Conservation (phyloP, 306 rosid species). For the Rosa chinensis region DNA sequence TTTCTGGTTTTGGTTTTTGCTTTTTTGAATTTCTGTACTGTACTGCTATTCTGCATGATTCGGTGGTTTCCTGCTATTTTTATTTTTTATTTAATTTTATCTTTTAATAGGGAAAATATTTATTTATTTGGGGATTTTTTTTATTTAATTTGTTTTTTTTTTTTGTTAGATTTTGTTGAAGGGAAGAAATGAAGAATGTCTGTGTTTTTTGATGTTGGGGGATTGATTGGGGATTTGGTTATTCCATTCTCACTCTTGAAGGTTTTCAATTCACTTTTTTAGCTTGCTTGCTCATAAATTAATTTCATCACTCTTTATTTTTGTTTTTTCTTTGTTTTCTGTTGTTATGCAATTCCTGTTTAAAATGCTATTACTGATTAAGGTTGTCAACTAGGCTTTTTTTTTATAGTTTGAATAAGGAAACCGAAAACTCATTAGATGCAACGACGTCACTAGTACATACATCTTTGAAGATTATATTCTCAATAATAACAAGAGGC, state of each 20-base stretch:
- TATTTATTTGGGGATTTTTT: no score
- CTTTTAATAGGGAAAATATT: no score
- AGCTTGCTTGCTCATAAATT: conserved; percentile 37
- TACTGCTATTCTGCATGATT: conserved; percentile 8
- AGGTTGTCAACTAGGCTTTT: background rate
- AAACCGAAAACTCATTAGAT: no score
- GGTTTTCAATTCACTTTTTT: conserved; percentile 41
- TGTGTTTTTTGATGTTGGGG: background rate
- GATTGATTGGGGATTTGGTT: conserved; percentile 12
- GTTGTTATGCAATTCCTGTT: background rate
- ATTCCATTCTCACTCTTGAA: conserved; percentile 78
- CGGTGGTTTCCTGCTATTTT: background rate
- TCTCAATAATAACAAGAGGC: no score
- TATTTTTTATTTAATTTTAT: background rate
- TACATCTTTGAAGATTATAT: no score
- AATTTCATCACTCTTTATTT: conserved; percentile 26
- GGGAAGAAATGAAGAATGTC: background rate
- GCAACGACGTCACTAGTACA: no score
- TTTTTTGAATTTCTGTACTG: conserved; percentile 7
- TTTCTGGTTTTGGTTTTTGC: conserved; percentile 15
- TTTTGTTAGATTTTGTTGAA: background rate
- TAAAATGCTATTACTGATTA: background rate
- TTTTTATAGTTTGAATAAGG: no score
- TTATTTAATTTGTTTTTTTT: background rate
- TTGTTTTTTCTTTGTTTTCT: background rate